phyloP scores from a whole-genome alignment of 2,329 filamentous ascomycete species.

The Sporothrix pseudoabietina region DNA sequence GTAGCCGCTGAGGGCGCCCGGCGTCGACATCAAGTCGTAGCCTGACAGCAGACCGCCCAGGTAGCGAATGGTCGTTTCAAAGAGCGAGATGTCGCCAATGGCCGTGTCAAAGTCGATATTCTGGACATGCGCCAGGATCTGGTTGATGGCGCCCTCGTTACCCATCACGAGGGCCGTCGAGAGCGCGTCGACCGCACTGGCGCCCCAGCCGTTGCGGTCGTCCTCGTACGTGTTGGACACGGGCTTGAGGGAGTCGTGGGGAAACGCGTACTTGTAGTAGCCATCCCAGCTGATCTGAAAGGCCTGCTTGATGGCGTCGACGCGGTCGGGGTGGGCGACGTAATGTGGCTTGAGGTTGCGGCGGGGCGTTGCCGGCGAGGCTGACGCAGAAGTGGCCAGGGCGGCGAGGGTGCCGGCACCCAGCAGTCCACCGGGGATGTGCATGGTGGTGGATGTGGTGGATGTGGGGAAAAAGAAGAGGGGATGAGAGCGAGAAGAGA shows the following conservation, averaged over 20 bases:
- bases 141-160: slow-evolving; percentile 64
- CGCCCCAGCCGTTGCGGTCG: slow-evolving; percentile 81
- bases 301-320: slow-evolving; percentile 65
- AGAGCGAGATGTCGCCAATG: slow-evolving; percentile 67
- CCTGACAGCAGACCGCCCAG: slow-evolving; percentile 77
- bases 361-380: slow-evolving; percentile 22
- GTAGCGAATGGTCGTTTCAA: slow-evolving; percentile 90
- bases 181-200: slow-evolving; percentile 78
- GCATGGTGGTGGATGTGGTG: slow-evolving; percentile 24
- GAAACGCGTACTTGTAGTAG: slow-evolving; percentile 74
- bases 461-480: not conserved
- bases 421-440: slow-evolving; percentile 1
- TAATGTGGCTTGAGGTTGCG: slow-evolving; percentile 34
- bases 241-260: slow-evolving; percentile 73
- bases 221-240: slow-evolving; percentile 66
- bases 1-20: slow-evolving; percentile 59
- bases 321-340: slow-evolving; percentile 46
- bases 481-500: not conserved
- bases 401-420: slow-evolving; percentile 23
- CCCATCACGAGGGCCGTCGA: slow-evolving; percentile 79
- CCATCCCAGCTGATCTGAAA: slow-evolving; percentile 73
- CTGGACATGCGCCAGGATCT: slow-evolving; percentile 71
- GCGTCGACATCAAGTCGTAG: slow-evolving; percentile 66
- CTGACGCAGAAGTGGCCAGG: slow-evolving; percentile 25
- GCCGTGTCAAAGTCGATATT: slow-evolving; percentile 71